Percentiles rank a stretch among this genome's conserved stretches.
These are phyloP conservation scores for Starmerella powellii DNA, from an alignment of 805 yeast species.

Conservation along the genomic window DNA sequence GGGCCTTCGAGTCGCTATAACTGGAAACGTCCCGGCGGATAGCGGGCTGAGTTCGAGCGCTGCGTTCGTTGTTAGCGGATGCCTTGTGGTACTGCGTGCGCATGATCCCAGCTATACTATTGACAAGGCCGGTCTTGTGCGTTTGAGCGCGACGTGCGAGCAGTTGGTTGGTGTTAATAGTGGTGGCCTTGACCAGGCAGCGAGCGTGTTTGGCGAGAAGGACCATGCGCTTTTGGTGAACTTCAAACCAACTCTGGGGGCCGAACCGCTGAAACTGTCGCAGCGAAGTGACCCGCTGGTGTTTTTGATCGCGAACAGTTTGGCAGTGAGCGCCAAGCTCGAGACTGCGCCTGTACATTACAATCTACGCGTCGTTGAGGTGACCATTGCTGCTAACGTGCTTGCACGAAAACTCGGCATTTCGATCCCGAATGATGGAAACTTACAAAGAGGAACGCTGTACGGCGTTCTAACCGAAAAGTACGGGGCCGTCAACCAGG, in stretches of 20 bases:
- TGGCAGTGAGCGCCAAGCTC: slow-evolving; percentile 50
- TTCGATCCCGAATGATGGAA: slow-evolving; percentile 37
- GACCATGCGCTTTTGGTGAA: slow-evolving; percentile 48
- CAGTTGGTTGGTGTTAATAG: slow-evolving; percentile 63
- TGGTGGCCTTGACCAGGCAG: slow-evolving; percentile 75
- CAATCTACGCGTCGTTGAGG: slow-evolving; percentile 61
- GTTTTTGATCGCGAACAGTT: slow-evolving; percentile 52
- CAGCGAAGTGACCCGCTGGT: slow-evolving; percentile 34
- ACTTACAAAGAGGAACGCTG: slow-evolving; percentile 45
- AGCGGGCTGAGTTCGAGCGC: slow-evolving; percentile 63
- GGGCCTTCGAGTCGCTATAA: slow-evolving; percentile 43
- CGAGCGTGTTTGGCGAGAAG: slow-evolving; percentile 51
- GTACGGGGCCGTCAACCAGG: slow-evolving; percentile 31
- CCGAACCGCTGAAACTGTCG: slow-evolving; percentile 45
- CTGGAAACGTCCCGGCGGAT: slow-evolving; percentile 62
- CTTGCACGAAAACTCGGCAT: slow-evolving; percentile 41
- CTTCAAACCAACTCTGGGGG: slow-evolving; percentile 48
- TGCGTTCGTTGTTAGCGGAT: slow-evolving; percentile 55
- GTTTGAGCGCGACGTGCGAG: slow-evolving; percentile 52
- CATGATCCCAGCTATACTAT: slow-evolving; percentile 32
- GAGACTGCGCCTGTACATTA: slow-evolving; percentile 61
- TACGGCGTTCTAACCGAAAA: slow-evolving; percentile 51
- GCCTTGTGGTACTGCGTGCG: slow-evolving; percentile 44
- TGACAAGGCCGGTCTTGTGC: slow-evolving; percentile 42
- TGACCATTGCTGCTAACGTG: slow-evolving; percentile 51